Base-by-base conservation (phyloP, 768 basidiomycete species). In the Suillus luteus region DNA sequence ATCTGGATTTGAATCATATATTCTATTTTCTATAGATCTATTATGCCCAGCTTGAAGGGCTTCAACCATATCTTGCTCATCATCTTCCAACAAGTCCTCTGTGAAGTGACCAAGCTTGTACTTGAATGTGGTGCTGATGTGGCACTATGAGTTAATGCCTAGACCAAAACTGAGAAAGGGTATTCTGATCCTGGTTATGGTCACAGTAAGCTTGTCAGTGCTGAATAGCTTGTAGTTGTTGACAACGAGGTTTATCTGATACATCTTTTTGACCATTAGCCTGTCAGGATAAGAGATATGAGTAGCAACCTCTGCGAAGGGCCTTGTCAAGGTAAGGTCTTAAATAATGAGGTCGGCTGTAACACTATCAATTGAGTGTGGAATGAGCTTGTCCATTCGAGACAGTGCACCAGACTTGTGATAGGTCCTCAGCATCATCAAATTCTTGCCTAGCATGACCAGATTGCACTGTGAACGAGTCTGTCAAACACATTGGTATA, bases 1-100 rank as follows among this genome's bases (percentile, higher is more conserved):
- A 9, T 75, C 69, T 0, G 67, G 64, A 22, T 68, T 71, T 1
- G 75, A 51, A 0, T 73, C 73, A 64, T 77, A 76, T 2, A 72
- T 37, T 1, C 59, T 2, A 24, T 72, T 71, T 31, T 76, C 75
- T 0, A 67, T 71, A 1, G 49, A 15, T 1, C 55, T 19, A 12
- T 31, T 64, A 51, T 77, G 75, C 0, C 72, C 70, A 19, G 63
- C 64, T 65, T 76, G 73, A 0, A 71, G 65, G 0, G 73, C 69
- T 17, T 70, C 62, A 0, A 73, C 37, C 0, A 69, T 64, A 2
- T 70, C 67, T 7, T 17, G 35, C 1, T 62, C 55, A 2, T 67
- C 57, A 1, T 66, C 66, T 17, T 63, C 22, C 11, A 62, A 24
- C 7, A 61, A 33, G 2, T 62, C 64, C 8, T 57, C 37, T 6